Percentiles rank a stretch among this genome's conserved stretches.
Evolutionary conservation across 176 grass and related monocot genomes (phyloP).

Genomic region (Themeda triandra): DNA sequence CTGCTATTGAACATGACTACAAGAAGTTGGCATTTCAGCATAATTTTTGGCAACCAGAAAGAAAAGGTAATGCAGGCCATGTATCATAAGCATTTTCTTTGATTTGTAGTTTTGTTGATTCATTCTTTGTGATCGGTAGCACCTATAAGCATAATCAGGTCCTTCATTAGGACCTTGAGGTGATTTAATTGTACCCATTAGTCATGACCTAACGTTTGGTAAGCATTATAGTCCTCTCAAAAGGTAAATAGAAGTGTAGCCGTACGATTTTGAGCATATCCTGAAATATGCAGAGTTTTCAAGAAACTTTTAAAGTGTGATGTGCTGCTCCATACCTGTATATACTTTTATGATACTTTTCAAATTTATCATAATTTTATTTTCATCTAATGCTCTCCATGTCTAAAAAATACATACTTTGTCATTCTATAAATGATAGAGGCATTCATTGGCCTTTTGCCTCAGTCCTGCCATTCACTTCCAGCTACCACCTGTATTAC

Average conservation of each 20-base stretch:
- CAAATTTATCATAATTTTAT: background rate
- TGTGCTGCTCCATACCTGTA: background rate
- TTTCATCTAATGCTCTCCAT: background rate
- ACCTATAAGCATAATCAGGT: background rate
- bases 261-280: background rate
- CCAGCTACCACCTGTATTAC: background rate
- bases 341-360: background rate
- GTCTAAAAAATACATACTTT: background rate
- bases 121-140: background rate
- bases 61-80: conserved; percentile 24
- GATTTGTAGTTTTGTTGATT: background rate
- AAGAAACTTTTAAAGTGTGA: background rate
- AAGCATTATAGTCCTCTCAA: background rate
- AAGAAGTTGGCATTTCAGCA: conserved; percentile 48
- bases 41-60: conserved; percentile 42
- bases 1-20: conserved; percentile 41
- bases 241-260: background rate
- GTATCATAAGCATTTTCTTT: background rate
- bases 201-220: background rate
- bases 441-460: background rate
- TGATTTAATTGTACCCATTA: background rate
- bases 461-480: background rate
- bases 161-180: background rate
- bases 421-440: background rate
- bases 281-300: background rate